Evolutionary conservation across 2,329 filamentous ascomycete genomes (phyloP), one percentile per base, ranked within the genome.

Genomic region (Mycosphaerella arachidis): DNA sequence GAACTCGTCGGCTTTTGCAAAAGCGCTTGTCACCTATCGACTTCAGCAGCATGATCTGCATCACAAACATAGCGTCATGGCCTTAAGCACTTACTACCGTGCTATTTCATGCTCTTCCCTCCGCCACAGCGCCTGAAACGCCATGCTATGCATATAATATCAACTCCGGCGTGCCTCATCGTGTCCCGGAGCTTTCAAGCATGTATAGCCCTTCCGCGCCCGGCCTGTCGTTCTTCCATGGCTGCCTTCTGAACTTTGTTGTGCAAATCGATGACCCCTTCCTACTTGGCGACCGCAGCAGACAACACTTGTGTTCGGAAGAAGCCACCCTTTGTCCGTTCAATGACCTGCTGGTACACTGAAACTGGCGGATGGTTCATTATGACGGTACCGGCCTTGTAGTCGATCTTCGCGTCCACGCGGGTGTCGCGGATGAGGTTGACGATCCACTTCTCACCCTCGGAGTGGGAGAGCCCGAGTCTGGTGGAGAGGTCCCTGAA

Each of bases 391-490:
- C 94, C 94, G 79, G 96, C 91, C 82, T 97, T 91, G 81, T 96
- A 97, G 80, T 99, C 94, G 75, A 97, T 97, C 86, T 99, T 99
- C 72, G 94, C 94, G 74, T 99, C 94, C 65, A 99, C 90, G 64
- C 92, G 86, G 27, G 94, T 99, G 79, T 99, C 94, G 66, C 94
- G 89, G 79, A 99, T 99, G 66, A 99, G 84, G 82, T 99, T 99
- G 71, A 99, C 94, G 73, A 99, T 99, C 94, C 94, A 99, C 83
- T 99, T 99, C 86, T 99, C 94, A 71, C 94, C 94, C 73, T 97
- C 94, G 73, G 96, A 91, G 71, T 92, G 88, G 74, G 89, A 91
- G 66, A 99, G 84, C 67, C 93, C 94, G 62, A 99, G 86, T 75
- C 94, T 90, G 65, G 87, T 89, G 66, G 92, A 96, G 61, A 99